Conservation (phyloP, 2,329 filamentous ascomycete genomes). For the Colletotrichum plurivorum region DNA sequence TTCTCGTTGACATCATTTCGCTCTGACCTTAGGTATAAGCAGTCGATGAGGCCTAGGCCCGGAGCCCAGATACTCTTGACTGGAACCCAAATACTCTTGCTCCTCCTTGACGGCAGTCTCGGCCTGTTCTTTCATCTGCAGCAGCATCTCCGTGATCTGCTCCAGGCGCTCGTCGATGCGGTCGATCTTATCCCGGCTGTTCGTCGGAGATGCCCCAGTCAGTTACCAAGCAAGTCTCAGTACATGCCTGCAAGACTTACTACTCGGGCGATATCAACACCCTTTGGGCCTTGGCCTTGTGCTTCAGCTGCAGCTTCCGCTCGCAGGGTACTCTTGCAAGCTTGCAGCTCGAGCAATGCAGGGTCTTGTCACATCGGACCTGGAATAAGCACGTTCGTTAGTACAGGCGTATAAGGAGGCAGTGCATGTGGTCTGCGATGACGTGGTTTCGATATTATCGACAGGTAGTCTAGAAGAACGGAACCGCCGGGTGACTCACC, state of each 20-base stretch:
- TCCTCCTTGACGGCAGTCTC: not conserved
- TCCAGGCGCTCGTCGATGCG: slow-evolving; percentile 17
- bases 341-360: slow-evolving; percentile 9
- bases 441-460: not conserved
- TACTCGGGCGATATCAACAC: slow-evolving; percentile 28
- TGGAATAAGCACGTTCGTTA: too few relatives aligned
- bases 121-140: slow-evolving; percentile 6
- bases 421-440: not conserved
- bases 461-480: not conserved
- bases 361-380: slow-evolving; percentile 8
- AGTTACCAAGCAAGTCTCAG: accelerated
- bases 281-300: slow-evolving; percentile 3
- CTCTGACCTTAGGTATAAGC: not conserved
- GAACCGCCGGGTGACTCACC: not conserved
- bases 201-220: not conserved
- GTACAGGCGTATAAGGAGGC: too few relatives aligned
- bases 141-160: slow-evolving; percentile 3
- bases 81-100: not conserved
- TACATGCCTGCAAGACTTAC: not conserved
- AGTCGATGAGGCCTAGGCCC: not conserved
- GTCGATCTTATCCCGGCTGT: slow-evolving; percentile 9
- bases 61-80: not conserved
- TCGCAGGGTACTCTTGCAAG: not conserved
- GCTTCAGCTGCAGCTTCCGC: not conserved
- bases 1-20: not conserved